Base-by-base conservation (phyloP, 306 rosid genomes). In the Vigna unguiculata region DNA sequence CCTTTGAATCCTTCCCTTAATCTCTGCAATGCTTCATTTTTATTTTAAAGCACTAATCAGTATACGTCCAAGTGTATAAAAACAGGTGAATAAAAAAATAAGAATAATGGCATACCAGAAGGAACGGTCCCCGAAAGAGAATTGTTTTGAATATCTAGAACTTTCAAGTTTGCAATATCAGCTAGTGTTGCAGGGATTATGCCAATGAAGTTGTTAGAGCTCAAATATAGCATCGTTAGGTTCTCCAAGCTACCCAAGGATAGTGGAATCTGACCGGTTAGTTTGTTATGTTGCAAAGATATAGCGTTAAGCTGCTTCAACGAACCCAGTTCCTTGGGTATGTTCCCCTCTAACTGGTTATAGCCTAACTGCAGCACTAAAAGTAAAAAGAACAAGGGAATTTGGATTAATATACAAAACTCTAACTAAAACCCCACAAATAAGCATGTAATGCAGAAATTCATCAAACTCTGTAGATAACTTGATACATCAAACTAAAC, bases 341-440 rank as follows among this genome's bases (percentile, higher is more conserved):
- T 84, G 15, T 34, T 85, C 59, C 96, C 96, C 41, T 74, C 93
- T 68, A 93, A 83, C 82, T 83, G 86, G 79, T 93, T 93, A 78
- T 85, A 87, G 54, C 98, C 90, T 71, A 93, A 79, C 87, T 93
- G 98, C 41, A 93, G 21, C 64, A 86, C 98, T 93, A 48, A 66
- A 75, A 57, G 74, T 17, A 68, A 17, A 14, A 6, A 70, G 22
- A 65, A 41, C 55, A 25, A 47, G 20, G 19, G 30, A 79, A 83
- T 34, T 11, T 51, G 51, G 66, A 55, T 83, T 79, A 79, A 61
- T 55, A 68, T 30, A 45, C 38, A 69, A 17, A 43, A 66, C 51
- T 32, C 20, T 30, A 71, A 71, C 36, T 13, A 71, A 60, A 43
- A 16, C 52, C 71, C 43, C 71, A 21, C 16, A 11, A 2, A 53